phyloP scores from a whole-genome alignment of 306 rosid species.

The Rosa persica region DNA sequence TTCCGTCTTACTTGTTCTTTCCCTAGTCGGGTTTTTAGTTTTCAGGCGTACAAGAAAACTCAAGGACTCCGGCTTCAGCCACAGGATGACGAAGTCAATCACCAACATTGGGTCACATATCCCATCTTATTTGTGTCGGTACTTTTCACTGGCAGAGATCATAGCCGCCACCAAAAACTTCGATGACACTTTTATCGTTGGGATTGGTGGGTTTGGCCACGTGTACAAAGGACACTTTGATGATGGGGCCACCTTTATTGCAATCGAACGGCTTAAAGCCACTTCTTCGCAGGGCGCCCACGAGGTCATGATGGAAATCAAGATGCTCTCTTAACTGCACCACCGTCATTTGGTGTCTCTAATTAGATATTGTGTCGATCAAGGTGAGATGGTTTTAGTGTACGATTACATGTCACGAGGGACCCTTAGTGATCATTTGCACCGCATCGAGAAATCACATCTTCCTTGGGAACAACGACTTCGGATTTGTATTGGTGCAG shows the following conservation, averaged over 20 bases:
- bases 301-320: constrained; percentile 44
- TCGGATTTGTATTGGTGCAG: constrained; percentile 28
- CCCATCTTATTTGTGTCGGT: constrained; percentile 29
- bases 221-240: constrained; percentile 38
- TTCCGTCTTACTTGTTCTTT: no score
- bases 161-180: constrained; percentile 38
- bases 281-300: constrained; percentile 36
- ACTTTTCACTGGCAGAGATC: constrained; percentile 33
- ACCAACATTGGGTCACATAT: no score
- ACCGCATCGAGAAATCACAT: not conserved
- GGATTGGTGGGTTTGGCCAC: constrained; percentile 45
- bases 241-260: constrained; percentile 8
- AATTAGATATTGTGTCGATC: constrained; percentile 19
- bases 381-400: constrained; percentile 30
- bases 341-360: constrained; percentile 35
- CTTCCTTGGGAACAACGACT: constrained; percentile 31
- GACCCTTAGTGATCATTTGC: constrained; percentile 24
- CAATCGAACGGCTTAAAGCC: constrained; percentile 37
- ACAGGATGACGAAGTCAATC: no score
- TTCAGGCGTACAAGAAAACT: not conserved
- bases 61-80: not conserved
- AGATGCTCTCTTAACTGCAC: constrained; percentile 30
- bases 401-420: constrained; percentile 34
- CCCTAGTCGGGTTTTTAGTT: not conserved
- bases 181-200: constrained; percentile 18